These are phyloP conservation scores for Candida yuanshanica DNA, from an alignment of 805 yeast species.

Conservation along the genomic window DNA sequence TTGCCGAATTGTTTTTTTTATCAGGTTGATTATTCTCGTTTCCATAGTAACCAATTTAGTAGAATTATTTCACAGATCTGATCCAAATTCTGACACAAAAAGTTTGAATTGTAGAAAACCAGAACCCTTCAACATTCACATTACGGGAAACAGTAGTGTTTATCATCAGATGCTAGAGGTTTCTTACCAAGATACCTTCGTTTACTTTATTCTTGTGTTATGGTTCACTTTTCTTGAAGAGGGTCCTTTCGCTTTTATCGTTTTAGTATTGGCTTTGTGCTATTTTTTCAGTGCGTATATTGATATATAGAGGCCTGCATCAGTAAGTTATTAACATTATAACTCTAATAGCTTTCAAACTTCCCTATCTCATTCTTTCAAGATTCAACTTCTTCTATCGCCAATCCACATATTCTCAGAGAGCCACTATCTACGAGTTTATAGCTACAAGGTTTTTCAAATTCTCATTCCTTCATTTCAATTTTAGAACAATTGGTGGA, in stretches of 20 bases:
- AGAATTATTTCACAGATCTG: no score
- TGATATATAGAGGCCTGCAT: no score
- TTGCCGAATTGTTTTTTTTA: no score
- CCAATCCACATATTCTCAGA: conserved; percentile 2
- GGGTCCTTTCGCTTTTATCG: background rate
- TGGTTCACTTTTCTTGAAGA: background rate
- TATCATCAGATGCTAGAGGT: background rate
- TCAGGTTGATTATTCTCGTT: no score
- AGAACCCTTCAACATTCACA: background rate
- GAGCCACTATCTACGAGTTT: conserved; percentile 4
- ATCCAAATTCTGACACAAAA: background rate
- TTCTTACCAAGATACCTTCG: background rate
- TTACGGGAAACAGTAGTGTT: background rate
- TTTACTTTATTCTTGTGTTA: background rate
- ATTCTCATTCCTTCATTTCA: background rate
- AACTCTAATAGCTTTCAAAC: background rate
- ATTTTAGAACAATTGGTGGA: conserved; percentile 1
- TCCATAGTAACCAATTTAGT: no score
- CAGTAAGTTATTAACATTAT: no score
- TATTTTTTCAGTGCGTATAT: background rate
- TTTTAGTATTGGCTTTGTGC: background rate
- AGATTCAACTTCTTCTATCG: background rate
- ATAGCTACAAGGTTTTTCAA: background rate
- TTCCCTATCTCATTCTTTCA: background rate
- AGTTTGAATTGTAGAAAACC: background rate